Evolutionary conservation across 345 rosid genomes (phyloP).

Genomic region (Euphorbia peplus): DNA sequence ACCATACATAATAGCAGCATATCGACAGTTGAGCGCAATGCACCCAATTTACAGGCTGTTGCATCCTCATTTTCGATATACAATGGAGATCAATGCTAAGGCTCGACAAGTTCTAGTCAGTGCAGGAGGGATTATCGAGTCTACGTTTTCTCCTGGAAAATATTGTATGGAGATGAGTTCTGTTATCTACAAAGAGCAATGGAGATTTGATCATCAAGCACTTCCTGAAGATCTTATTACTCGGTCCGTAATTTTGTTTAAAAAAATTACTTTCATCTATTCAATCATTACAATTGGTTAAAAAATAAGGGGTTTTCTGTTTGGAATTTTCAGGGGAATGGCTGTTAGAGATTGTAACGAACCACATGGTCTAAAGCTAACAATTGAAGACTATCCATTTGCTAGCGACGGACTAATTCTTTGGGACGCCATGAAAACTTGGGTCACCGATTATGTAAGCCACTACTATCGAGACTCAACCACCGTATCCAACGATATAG

Average conservation of each 20-base stretch:
- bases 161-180: slow-evolving; percentile 56
- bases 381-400: slow-evolving; percentile 54
- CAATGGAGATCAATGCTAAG: slow-evolving; percentile 70
- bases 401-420: slow-evolving; percentile 54
- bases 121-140: slow-evolving; percentile 62
- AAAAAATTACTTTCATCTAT: too few relatives aligned
- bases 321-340: slow-evolving; percentile 66
- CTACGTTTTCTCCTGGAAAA: slow-evolving; percentile 50
- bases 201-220: slow-evolving; percentile 54
- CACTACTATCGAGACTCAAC: slow-evolving; percentile 38
- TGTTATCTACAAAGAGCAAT: slow-evolving; percentile 39
- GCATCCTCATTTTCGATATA: slow-evolving; percentile 74
- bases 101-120: slow-evolving; percentile 54
- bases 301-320: too few relatives aligned
- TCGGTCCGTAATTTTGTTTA: too few relatives aligned
- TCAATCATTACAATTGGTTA: too few relatives aligned
- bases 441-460: slow-evolving; percentile 46
- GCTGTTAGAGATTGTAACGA: slow-evolving; percentile 51
- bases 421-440: slow-evolving; percentile 47
- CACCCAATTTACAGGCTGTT: slow-evolving; percentile 62
- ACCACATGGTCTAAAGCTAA: slow-evolving; percentile 52
- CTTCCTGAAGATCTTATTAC: slow-evolving; percentile 56
- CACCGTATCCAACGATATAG: slow-evolving; percentile 33
- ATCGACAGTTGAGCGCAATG: slow-evolving; percentile 64
- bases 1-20: slow-evolving; percentile 67